Evolutionary conservation across 441 rosid species (phyloP), one percentile per base, ranked within the genome.

Genomic region (Euphorbia neoarborescens): DNA sequence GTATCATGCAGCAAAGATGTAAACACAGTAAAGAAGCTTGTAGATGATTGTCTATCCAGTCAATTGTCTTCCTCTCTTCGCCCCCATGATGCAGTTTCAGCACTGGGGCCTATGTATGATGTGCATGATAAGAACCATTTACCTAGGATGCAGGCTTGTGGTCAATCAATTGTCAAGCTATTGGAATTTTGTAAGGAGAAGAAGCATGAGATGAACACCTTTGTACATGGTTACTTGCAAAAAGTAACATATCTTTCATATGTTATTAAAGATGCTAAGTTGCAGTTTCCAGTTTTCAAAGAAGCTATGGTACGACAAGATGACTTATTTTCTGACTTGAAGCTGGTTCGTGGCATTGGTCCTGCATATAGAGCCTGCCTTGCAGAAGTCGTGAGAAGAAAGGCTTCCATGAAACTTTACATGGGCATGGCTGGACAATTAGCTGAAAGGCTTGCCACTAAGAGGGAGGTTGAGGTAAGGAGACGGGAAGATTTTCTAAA

Each of bases 21-120:
- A 68, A 77, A 84, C 75, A 95, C 93, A 3, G 99, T 92, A 71
- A 95, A 90, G 86, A 90, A 87, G 77, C 97, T 92, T 65, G 96
- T 95, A 66, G 95, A 95, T 81, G 98, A 92, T 74, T 90, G 97
- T 75, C 83, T 92, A 73, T 87, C 96, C 74, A 69, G 84, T 76
- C 92, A 86, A 63, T 62, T 88, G 63, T 87, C 99, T 63, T 87
- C 98, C 67, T 90, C 99, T 28, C 84, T 89, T 53, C 97, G 99
- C 40, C 99, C 98, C 70, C 99, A 95, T 68, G 98, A 92, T 83
- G 98, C 97, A 65, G 99, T 95, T 81, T 90, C 98, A 53, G 99
- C 98, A 35, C 84, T 95, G 78, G 98, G 99, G 79, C 98, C 92
- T 71, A 90, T 95, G 98, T 92, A 92, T 79, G 97, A 95, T 78